A percentile compares a stretch with the other conserved stretches of the same genome.
These are phyloP conservation scores for Termitomyces bulborhizus DNA, from an alignment of 768 basidiomycete genomes.

Conservation along the genomic window DNA sequence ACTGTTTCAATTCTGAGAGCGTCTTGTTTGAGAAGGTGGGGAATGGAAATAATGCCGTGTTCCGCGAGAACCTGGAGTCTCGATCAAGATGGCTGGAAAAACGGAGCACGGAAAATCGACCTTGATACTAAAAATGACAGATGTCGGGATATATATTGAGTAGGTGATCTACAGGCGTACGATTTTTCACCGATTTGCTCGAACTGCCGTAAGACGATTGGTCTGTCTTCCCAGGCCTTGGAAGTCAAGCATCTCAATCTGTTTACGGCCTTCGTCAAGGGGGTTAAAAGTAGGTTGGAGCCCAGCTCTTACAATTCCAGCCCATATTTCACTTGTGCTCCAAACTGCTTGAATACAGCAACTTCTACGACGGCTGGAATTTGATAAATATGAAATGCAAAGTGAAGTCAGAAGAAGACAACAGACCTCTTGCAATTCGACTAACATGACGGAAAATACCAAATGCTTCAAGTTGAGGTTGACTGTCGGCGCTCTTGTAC, in stretches of 20 bases:
- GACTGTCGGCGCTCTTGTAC: slow-evolving; percentile 65
- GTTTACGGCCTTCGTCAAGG: not conserved
- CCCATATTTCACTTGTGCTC: slow-evolving; percentile 62
- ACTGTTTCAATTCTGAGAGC: slow-evolving; percentile 63
- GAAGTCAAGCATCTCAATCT: slow-evolving; percentile 75
- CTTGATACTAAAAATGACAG: slow-evolving; percentile 6
- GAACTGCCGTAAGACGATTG: slow-evolving; percentile 80
- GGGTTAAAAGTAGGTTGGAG: not conserved
- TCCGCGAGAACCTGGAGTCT: slow-evolving; percentile 63
- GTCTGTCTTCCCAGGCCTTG: slow-evolving; percentile 89
- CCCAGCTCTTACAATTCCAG: slow-evolving; percentile 58
- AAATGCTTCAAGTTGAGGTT: slow-evolving; percentile 64
- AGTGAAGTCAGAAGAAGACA: not conserved
- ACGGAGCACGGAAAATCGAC: slow-evolving; percentile 1
- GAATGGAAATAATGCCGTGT: slow-evolving; percentile 62
- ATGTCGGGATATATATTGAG: slow-evolving; percentile 27
- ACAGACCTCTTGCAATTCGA: slow-evolving; percentile 69
- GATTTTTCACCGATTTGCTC: slow-evolving; percentile 91
- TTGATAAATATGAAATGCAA: not conserved
- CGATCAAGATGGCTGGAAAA: not conserved
- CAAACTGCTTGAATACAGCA: slow-evolving; percentile 57
- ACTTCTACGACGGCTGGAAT: slow-evolving; percentile 70
- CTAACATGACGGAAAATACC: slow-evolving; percentile 68
- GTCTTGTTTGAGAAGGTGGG: slow-evolving; percentile 46
- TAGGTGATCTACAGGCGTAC: slow-evolving; percentile 33